Percentiles rank a stretch among this genome's conserved stretches.
These are phyloP conservation scores for Chlorencoelia australis DNA, from an alignment of 2,329 filamentous ascomycete genomes.

Conservation along the genomic window DNA sequence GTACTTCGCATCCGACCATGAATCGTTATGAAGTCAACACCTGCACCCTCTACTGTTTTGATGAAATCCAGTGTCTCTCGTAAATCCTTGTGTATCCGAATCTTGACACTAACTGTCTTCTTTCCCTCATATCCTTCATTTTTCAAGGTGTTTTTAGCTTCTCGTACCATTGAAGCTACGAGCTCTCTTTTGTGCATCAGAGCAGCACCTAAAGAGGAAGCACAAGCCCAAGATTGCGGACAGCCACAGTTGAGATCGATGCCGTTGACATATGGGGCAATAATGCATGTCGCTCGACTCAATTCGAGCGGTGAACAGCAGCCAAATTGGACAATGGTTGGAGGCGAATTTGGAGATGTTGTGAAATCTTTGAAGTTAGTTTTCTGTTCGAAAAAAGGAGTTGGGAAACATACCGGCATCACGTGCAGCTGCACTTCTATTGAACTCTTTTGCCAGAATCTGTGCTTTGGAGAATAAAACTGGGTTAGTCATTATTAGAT, in stretches of 20 bases:
- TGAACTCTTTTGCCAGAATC: constrained; percentile 59
- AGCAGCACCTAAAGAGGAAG: constrained; percentile 57
- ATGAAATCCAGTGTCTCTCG: constrained; percentile 48
- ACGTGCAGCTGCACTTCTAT: constrained; percentile 47
- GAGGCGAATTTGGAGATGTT: constrained; percentile 42
- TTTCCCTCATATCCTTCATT: constrained; percentile 42
- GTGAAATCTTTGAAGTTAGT: constrained; percentile 50
- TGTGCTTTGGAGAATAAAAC: constrained; percentile 9
- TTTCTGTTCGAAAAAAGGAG: constrained; percentile 4
- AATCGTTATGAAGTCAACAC: constrained; percentile 59
- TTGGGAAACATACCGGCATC: constrained; percentile 40
- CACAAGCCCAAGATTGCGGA: constrained; percentile 63
- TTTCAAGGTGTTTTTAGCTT: constrained; percentile 42
- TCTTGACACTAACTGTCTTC: constrained; percentile 56
- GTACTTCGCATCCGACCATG: constrained; percentile 56
- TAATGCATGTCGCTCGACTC: constrained; percentile 50
- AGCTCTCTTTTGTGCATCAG: constrained; percentile 55
- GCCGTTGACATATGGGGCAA: constrained; percentile 51
- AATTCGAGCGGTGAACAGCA: constrained; percentile 52
- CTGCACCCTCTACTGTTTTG: constrained; percentile 47
- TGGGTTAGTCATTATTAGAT: neutral
- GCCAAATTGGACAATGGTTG: constrained; percentile 59
- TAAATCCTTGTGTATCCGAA: constrained; percentile 56
- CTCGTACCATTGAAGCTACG: constrained; percentile 54
- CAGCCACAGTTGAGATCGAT: constrained; percentile 66